These are phyloP conservation scores for Daedaleopsis nitida DNA, from an alignment of 768 basidiomycete genomes.

Conservation along the genomic window DNA sequence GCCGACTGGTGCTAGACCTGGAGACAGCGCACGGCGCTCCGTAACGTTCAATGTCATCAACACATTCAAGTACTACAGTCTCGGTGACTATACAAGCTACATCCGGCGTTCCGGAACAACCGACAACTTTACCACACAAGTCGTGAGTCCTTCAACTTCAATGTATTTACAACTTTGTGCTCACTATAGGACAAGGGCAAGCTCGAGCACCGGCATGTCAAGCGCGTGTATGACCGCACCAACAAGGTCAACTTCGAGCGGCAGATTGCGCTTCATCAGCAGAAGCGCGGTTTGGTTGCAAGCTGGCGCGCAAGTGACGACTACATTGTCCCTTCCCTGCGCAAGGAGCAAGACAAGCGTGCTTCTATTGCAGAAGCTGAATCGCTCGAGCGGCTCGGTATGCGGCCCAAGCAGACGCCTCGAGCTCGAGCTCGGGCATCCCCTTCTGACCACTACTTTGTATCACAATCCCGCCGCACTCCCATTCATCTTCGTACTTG, in stretches of 20 bases:
- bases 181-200: background rate
- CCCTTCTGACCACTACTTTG: too few relatives aligned
- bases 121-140: constrained; percentile 28
- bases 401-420: too few relatives aligned
- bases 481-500: too few relatives aligned
- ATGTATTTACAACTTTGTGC: too few relatives aligned
- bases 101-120: constrained; percentile 24
- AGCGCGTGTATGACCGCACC: constrained; percentile 17
- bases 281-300: constrained; percentile 34
- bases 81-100: constrained; percentile 20
- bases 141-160: constrained; percentile 17
- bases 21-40: background rate
- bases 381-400: too few relatives aligned
- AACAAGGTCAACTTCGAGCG: constrained; percentile 10
- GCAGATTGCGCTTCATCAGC: constrained; percentile 15
- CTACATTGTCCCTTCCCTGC: too few relatives aligned
- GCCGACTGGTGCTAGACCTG: background rate
- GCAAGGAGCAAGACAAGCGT: too few relatives aligned
- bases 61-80: constrained; percentile 30
- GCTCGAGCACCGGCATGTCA: constrained; percentile 22
- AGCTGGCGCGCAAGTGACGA: constrained; percentile 13
- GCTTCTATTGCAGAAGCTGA: too few relatives aligned
- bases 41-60: constrained; percentile 18
- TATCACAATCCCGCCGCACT: too few relatives aligned
- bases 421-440: too few relatives aligned